Evolutionary conservation across 2,329 filamentous ascomycete species (phyloP), one percentile per base, ranked within the genome.

Genomic region (Talaromyces rugulosus): DNA sequence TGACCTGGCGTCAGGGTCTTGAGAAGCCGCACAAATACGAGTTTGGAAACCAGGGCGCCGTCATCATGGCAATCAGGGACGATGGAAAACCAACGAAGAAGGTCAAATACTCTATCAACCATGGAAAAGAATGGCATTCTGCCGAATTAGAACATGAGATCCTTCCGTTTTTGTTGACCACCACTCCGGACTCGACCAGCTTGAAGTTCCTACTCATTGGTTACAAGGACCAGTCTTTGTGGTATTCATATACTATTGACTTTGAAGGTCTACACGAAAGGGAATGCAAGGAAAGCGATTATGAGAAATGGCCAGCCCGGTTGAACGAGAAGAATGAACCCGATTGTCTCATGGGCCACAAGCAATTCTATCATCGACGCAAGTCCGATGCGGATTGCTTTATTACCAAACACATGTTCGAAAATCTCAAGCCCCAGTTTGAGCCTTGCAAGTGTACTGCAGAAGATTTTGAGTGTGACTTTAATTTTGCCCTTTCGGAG

Each of bases 301-400:
- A 97, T 76, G 92, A 97, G 71, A 84, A 89, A 59, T 99, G 95
- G 95, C 86, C 87, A 66, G 95, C 95, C 28, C 87, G 93, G 16
- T 83, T 90, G 42, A 89, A 96, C 71, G 85, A 89, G 33, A 85
- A 96, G 27, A 89, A 89, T 34, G 85, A 96, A 58, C 85, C 93
- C 2, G 91, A 88, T 57, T 99, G 95, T 74, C 81, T 99, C 66
- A 98, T 99, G 94, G 95, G 95, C 23, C 93, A 96, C 74, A 96
- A 89, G 70, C 94, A 98, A 73, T 91, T 85, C 65, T 99, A 90
- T 76, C 84, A 82, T 60, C 87, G 95, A 66, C 88, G 95, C 68
- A 98, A 96, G 81, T 89, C 92, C 73, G 85, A 91, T 68, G 89
- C 90, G 18, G 87, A 96, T 64, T 99, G 96, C 77, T 96, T 97